Conservation (phyloP, 2,329 filamentous ascomycete genomes). For the Didymellaceae sp. region DNA sequence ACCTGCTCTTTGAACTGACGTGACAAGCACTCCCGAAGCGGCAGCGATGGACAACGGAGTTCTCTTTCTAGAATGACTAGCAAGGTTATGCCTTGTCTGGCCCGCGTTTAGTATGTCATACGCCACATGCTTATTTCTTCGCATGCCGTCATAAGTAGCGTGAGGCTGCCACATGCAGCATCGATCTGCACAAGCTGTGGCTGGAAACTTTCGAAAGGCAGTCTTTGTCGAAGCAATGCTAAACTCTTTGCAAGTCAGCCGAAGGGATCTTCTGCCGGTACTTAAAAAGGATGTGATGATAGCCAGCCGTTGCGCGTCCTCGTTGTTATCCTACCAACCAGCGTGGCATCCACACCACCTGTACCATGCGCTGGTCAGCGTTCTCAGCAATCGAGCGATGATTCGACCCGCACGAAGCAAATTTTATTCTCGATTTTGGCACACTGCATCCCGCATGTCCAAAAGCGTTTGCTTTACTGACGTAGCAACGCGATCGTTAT, state of each 20-base stretch:
- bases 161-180: not conserved
- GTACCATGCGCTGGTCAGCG: not conserved
- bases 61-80: conserved; percentile 9
- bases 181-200: conserved; percentile 13
- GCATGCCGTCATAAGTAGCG: conserved; percentile 14
- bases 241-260: conserved; percentile 13
- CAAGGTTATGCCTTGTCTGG: conserved; percentile 11
- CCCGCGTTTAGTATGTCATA: conserved; percentile 14
- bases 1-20: conserved; percentile 18
- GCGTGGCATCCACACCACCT: conserved; percentile 2
- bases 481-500: conserved; percentile 6
- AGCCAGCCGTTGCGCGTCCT: conserved; percentile 17
- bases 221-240: not conserved
- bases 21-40: conserved; percentile 12
- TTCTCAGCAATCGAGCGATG: conserved; percentile 11
- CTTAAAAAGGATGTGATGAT: conserved; percentile 9
- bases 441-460: conserved; percentile 5
- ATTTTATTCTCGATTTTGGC: conserved; percentile 6
- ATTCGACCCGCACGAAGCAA: conserved; percentile 7
- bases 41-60: conserved; percentile 10
- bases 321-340: conserved; percentile 11
- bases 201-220: conserved; percentile 8
- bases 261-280: conserved; percentile 10
- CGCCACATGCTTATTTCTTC: conserved; percentile 17
- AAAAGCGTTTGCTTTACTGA: conserved; percentile 7